Evolutionary conservation across 2,329 filamentous ascomycete genomes (phyloP).

Genomic region (Arthrocladium fulminans): DNA sequence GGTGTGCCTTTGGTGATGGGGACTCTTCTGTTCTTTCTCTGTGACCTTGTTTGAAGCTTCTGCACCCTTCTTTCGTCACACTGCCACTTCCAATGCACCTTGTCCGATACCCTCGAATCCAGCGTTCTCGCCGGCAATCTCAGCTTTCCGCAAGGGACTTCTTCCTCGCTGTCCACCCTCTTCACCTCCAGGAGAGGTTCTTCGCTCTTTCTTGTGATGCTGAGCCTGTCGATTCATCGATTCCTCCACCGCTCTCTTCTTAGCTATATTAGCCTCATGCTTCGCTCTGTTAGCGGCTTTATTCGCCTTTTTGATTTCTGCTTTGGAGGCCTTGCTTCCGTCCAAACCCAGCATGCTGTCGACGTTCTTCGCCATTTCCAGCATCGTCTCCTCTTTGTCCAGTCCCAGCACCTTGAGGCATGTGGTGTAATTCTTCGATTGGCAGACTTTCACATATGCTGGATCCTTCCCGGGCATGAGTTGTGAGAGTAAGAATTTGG

Average conservation of each 20-base stretch:
- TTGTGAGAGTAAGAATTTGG: slow-evolving; percentile 80
- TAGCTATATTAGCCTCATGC: slow-evolving; percentile 7
- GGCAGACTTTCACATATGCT: slow-evolving; percentile 53
- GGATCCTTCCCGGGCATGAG: slow-evolving; percentile 73
- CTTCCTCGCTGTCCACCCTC: slow-evolving; percentile 14
- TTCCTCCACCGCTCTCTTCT: slow-evolving; percentile 10
- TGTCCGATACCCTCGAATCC: slow-evolving; percentile 21
- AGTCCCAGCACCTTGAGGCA: slow-evolving; percentile 58
- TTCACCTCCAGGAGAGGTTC: neutral
- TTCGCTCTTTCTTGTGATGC: slow-evolving; percentile 12
- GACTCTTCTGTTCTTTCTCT: neutral
- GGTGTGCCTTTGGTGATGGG: neutral
- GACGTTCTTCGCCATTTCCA: slow-evolving; percentile 54
- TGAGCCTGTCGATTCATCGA: slow-evolving; percentile 12
- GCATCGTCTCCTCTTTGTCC: slow-evolving; percentile 42
- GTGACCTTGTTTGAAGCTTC: neutral
- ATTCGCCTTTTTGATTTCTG: slow-evolving; percentile 21
- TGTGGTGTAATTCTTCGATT: slow-evolving; percentile 62
- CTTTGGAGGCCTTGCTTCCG: slow-evolving; percentile 27
- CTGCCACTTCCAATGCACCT: slow-evolving; percentile 19
- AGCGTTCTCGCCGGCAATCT: slow-evolving; percentile 20
- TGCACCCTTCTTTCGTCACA: slow-evolving; percentile 7
- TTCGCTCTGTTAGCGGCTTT: slow-evolving; percentile 14
- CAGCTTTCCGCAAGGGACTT: slow-evolving; percentile 16
- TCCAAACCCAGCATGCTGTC: slow-evolving; percentile 57